phyloP scores from a whole-genome alignment of 2,329 filamentous ascomycete species.

The Juglanconis sp. region DNA sequence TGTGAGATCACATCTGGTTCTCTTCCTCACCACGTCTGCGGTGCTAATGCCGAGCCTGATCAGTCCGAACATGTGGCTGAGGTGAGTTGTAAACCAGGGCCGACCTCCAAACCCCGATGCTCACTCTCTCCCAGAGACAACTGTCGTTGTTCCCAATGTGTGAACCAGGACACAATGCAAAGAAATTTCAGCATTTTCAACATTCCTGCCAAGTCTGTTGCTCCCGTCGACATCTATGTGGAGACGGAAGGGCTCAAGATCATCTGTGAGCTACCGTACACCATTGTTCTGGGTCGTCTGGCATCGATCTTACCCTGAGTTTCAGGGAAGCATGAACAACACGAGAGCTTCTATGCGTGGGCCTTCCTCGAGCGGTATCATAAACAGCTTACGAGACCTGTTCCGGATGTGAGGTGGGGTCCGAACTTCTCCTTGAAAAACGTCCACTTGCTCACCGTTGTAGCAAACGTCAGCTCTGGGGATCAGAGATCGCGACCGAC shows the following conservation, averaged over 20 bases:
- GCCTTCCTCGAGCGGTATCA: slow-evolving; percentile 55
- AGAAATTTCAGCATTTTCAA: slow-evolving; percentile 65
- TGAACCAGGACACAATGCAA: slow-evolving; percentile 69
- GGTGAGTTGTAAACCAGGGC: not conserved
- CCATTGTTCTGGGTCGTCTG: not conserved
- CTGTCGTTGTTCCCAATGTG: slow-evolving; percentile 65
- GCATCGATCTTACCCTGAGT: slow-evolving; percentile 14
- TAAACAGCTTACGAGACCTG: slow-evolving; percentile 27
- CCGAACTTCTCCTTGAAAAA: too few relatives aligned
- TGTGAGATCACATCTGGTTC: not conserved
- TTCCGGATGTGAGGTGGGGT: slow-evolving; percentile 33
- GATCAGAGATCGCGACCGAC: slow-evolving; percentile 32
- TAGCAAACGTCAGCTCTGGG: slow-evolving; percentile 25
- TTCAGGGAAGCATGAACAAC: slow-evolving; percentile 64
- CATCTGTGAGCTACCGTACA: slow-evolving; percentile 40
- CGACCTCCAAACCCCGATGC: not conserved
- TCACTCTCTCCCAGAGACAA: slow-evolving; percentile 55
- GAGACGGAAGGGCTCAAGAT: slow-evolving; percentile 40
- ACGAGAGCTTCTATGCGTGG: slow-evolving; percentile 66
- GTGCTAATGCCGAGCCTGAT: not conserved
- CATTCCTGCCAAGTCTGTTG: slow-evolving; percentile 44
- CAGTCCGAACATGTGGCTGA: slow-evolving; percentile 14
- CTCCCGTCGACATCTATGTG: slow-evolving; percentile 29
- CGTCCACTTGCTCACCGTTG: not conserved
- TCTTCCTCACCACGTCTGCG: not conserved